phyloP scores from a whole-genome alignment of 108 stramenopile species.

The Aureococcus anophagefferens region DNA sequence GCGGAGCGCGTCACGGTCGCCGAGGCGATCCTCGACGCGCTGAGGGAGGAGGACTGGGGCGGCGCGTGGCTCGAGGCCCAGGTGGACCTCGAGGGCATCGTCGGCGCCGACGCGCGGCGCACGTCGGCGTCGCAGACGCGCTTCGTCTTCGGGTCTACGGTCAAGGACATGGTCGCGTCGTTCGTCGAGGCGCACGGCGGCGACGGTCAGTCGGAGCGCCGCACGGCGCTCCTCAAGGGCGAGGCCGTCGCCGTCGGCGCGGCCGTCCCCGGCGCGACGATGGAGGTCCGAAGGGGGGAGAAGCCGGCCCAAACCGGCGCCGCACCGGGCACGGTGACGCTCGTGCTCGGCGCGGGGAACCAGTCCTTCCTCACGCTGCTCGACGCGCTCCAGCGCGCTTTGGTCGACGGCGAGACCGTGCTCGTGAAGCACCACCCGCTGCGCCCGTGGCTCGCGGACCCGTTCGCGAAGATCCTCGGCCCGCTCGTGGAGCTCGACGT shows the following conservation, averaged over 20 bases:
- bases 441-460: constrained; percentile 12
- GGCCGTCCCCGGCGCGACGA: neutral
- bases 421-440: constrained; percentile 34
- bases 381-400: constrained; percentile 27
- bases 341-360: constrained; percentile 37
- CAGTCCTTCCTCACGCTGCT: constrained; percentile 13
- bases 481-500: constrained; percentile 24
- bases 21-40: no score
- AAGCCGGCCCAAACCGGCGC: neutral
- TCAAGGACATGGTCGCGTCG: constrained; percentile 4
- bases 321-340: neutral
- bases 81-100: no score
- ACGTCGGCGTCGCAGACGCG: neutral
- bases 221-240: neutral
- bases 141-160: neutral
- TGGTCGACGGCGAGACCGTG: constrained; percentile 8
- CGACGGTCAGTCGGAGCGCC: constrained; percentile 1
- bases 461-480: constrained; percentile 5
- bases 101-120: neutral
- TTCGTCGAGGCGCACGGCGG: constrained; percentile 8
- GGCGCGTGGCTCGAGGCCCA: no score
- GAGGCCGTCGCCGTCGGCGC: neutral
- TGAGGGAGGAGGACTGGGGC: no score
- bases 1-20: no score
- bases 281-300: neutral